Evolutionary conservation across 495 filamentous ascomycete species (phyloP), one percentile per base, ranked within the genome.

Genomic region (Aspergillus kassunensis): DNA sequence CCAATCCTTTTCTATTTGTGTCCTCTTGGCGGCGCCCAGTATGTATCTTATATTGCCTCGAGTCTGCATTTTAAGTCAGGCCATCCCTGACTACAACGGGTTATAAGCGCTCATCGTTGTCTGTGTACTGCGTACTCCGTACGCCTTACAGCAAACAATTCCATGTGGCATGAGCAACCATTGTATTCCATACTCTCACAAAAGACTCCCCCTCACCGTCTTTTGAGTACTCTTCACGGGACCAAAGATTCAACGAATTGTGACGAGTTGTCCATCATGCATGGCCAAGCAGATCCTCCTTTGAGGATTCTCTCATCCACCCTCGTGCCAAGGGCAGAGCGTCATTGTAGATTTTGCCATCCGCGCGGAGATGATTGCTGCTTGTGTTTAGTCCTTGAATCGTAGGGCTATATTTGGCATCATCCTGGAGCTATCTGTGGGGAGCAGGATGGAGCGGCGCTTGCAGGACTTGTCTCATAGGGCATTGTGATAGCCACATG

Each of bases 381-480:
- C 21, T 60, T 60, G 34, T 33, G 54, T 49, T 51, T 57, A 57
- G 58, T 49, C 37, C 36, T n/a, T 30, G 43, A 39, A 27, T 12
- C 5, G 49, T 7, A 19, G 20, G 35, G 16, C 52, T 63, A 60
- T 60, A 57, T 66, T 69, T 66, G 61, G 63, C n/a, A 49, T 12
- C 55, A 42, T n/a, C n/a, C n/a, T n/a, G n/a, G n/a, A n/a, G n/a
- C n/a, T 29, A n/a, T 11, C 16, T 48, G 44, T 48, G 36, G 27
- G 15, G 44, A 44, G 44, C 36, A 15, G 10, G 41, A 52, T 59
- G 61, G 48, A 58, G 48, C 44, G 45, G 68, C 68, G 69, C 67
- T 67, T 72, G 64, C 64, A 72, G 62, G 59, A 54, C 44, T 43
- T 11, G 7, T 55, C 20, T 57, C 19, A 70, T 70, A 66, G 69